Evolutionary conservation across 1,284 basidiomycete species (phyloP).

Genomic region (Irpex sp.): DNA sequence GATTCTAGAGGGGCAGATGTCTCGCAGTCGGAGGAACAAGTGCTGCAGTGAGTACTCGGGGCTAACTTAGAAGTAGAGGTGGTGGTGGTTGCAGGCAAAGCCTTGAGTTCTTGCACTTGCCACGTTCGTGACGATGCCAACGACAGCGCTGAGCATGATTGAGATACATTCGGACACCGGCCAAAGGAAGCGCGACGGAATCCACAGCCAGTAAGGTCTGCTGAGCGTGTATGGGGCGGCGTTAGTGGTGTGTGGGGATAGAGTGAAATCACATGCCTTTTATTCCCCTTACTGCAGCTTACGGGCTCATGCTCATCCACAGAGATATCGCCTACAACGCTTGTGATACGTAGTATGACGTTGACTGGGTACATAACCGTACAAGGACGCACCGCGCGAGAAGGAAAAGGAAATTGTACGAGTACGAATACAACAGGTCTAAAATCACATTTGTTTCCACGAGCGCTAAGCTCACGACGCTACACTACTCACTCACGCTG

Average conservation of each 20-base stretch:
- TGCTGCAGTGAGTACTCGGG: no score
- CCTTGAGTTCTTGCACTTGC: background rate
- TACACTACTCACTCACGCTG: constrained; percentile 17
- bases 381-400: no score
- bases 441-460: background rate
- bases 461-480: background rate
- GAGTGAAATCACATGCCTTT: background rate
- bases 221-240: no score
- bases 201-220: background rate
- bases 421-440: no score
- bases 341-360: no score
- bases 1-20: background rate
- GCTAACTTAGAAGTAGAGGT: background rate
- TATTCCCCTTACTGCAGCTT: background rate
- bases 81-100: background rate
- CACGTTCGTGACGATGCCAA: background rate
- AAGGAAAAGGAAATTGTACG: no score
- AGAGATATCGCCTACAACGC: background rate
- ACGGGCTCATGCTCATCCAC: background rate
- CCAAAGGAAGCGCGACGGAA: background rate
- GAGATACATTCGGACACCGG: background rate
- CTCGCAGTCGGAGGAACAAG: no score
- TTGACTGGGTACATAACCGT: no score
- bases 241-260: background rate
- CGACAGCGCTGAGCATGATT: background rate